A percentile compares a stretch with the other conserved stretches of the same genome.
phyloP scores from a whole-genome alignment of 169 alveolate genomes.

The Cyclospora cayetanensis region DNA sequence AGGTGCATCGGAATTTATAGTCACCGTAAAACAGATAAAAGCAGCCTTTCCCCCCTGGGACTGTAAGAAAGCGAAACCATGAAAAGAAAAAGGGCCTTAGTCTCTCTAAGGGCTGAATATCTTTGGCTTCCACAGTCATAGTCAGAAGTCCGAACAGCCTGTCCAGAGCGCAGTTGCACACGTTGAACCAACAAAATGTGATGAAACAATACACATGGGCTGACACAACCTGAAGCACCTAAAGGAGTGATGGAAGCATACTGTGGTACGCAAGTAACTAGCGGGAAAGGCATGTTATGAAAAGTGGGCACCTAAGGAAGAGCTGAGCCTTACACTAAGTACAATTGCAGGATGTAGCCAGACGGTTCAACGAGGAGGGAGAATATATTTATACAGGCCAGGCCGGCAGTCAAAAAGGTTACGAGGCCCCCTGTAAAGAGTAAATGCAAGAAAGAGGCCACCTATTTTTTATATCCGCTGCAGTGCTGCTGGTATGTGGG shows the following conservation, averaged over 20 bases:
- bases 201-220: no score
- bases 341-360: conserved; percentile 50
- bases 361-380: conserved; percentile 45
- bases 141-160: conserved; percentile 69
- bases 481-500: no score
- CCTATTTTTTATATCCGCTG: no score
- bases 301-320: no score
- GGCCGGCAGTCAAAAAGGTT: conserved; percentile 1
- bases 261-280: no score
- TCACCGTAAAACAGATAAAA: conserved; percentile 67
- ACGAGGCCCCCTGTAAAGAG: conserved; percentile 55
- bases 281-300: no score
- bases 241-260: no score
- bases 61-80: conserved; percentile 71
- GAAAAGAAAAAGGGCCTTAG: conserved; percentile 49
- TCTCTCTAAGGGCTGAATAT: conserved; percentile 54
- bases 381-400: conserved; percentile 52
- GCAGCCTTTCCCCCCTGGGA: conserved; percentile 72
- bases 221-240: no score
- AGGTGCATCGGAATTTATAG: no score
- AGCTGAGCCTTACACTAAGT: conserved; percentile 33
- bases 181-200: neutral
- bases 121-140: conserved; percentile 68
- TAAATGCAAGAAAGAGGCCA: neutral
- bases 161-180: neutral